These are phyloP conservation scores for Fraxinus cuspidata DNA, from an alignment of 257 asterid genomes.

Conservation along the genomic window DNA sequence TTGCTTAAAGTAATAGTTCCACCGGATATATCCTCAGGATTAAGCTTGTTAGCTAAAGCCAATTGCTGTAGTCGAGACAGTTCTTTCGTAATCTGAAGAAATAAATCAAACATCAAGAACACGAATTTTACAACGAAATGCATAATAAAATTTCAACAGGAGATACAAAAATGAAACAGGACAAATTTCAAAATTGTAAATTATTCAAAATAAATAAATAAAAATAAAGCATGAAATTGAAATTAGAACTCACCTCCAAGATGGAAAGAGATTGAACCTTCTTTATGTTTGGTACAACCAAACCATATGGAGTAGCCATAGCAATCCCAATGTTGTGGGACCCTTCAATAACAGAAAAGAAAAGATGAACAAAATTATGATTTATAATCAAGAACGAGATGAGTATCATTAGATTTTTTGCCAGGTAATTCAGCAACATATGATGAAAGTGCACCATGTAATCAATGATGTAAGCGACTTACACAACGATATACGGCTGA, in stretches of 20 bases:
- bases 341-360: slow-evolving; percentile 44
- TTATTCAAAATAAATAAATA: background rate
- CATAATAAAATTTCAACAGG: background rate
- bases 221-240: background rate
- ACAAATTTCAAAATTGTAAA: no score
- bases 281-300: slow-evolving; percentile 93
- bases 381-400: background rate
- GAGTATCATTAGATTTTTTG: background rate
- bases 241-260: slow-evolving; percentile 63
- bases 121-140: background rate
- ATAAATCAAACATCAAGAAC: background rate
- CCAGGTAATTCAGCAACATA: background rate
- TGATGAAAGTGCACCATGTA: background rate
- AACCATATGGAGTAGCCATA: slow-evolving; percentile 94
- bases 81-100: slow-evolving; percentile 70
- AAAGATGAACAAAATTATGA: background rate
- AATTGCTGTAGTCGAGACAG: slow-evolving; percentile 60
- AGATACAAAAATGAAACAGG: no score
- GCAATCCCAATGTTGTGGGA: slow-evolving; percentile 94
- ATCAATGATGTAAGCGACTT: background rate
- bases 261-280: slow-evolving; percentile 86
- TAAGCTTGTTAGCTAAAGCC: slow-evolving; percentile 84
- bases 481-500: background rate
- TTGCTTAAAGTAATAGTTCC: slow-evolving; percentile 91
- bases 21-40: slow-evolving; percentile 72